Base-by-base conservation (phyloP, 2,329 filamentous ascomycete genomes). In the Chaetomiaceae sp. region DNA sequence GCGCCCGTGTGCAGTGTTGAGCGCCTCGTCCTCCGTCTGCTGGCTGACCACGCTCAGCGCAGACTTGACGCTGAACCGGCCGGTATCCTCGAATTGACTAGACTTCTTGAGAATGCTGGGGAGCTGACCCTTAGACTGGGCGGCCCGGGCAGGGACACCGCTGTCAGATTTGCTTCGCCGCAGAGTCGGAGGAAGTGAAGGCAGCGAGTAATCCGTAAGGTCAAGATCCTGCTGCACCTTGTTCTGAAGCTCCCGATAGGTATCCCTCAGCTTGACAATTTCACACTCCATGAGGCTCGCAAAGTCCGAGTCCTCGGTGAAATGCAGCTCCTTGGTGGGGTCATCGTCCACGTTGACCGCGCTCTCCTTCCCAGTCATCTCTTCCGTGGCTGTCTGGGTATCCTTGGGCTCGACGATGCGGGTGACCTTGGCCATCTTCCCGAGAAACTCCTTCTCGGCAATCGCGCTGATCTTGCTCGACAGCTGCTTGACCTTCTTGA, bases 101-200 rank as follows among this genome's bases (percentile, higher is more conserved):
- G 62, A 58, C 57, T 68, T 67, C 60, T 69, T 69, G 41, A 69
- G 58, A 35, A 69, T 68, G n/a, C 66, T 61, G 31, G 59, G 56
- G 7, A 60, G 63, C 47, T 63, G 57, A 19, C 34, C 37, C 37
- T 57, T 60, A 4, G 49, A 34, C 54, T 57, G 50, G 21, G 52
- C 33, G 13, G 48, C 27, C 55, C 45, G 58, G 40, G 51, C 40
- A 9, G 52, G 37, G 19, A 46, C 44, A 40, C 55, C 34, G 51
- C 48, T 53, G 47, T 64, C 45, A 35, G 60, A 49, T 53, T 57
- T 48, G 50, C 54, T 53, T 27, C 58, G 27, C 40, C 52, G 47
- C 34, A 60, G 30, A 44, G 37, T 35, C n/a, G 62, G 42, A 37
- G 58, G 42, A 50, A 64, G 62, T 13, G 52, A 33, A 8, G 61